Base-by-base conservation (phyloP, 768 basidiomycete species). In the Mycena olivaceomarginata region DNA sequence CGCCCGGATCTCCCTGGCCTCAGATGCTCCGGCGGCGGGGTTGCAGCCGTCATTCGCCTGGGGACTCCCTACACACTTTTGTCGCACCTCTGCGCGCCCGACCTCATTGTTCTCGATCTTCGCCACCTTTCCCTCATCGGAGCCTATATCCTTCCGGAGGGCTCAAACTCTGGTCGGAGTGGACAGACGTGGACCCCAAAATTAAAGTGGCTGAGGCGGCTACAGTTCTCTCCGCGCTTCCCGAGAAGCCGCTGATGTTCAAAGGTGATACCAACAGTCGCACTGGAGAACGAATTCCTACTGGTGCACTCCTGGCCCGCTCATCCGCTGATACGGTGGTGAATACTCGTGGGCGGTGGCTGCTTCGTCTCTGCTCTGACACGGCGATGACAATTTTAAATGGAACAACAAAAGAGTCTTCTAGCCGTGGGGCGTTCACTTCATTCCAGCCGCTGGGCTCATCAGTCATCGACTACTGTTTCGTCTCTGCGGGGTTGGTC, bases 391-490 rank as follows among this genome's bases (percentile, higher is more conserved):
- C n/a, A n/a, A n/a, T n/a, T n/a, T n/a, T n/a, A n/a, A n/a, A n/a
- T n/a, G 48, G 72, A 1, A 72, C 63, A 1, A 66, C 60, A 1
- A 72, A 66, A 20, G 72, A 72, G 25, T 56, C 48, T 0, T 15
- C 16, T 2, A 10, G 53, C 4, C 63, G 63, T 5, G 64, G 72
- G 0, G 64, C 72, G 7, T 72, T 72, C 56, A 72, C 72, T 1
- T 72, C 53, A 13, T 66, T 72, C 25, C 72, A 72, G n/a, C 72
- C 72, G 0, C 48, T 72, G 13, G 72, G 72, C 1, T 13, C 20
- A 2, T 72, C 72, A 0, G 72, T 72, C 4, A 72, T 72, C n/a
- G 72, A 72, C 60, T 72, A 72, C 37, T 72, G 72, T 53, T 72
- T 65, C n/a, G 72, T 66, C 9, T 66, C 72, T 2, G 15, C 63